Percentiles rank a stretch among this genome's conserved stretches.
phyloP scores from a whole-genome alignment of 176 grass and related monocot genomes.

The Pontederia crassipes region DNA sequence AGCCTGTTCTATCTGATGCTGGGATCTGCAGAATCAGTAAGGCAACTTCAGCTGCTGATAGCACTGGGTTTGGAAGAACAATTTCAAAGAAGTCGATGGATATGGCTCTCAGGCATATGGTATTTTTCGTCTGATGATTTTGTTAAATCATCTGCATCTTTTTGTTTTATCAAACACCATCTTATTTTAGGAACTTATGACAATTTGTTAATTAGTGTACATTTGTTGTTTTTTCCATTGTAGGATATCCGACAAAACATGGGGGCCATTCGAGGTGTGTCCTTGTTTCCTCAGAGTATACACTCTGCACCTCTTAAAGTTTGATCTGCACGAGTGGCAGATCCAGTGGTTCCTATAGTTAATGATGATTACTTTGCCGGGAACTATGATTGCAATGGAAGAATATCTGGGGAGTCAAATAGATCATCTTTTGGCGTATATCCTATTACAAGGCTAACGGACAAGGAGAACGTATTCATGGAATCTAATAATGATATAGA shows the following conservation, averaged over 20 bases:
- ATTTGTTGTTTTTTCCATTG: background rate
- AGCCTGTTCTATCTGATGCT: slow-evolving; percentile 30
- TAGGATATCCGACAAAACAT: slow-evolving; percentile 90
- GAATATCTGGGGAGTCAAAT: slow-evolving; percentile 23
- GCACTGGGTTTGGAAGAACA: slow-evolving; percentile 75
- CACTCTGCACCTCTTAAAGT: slow-evolving; percentile 45
- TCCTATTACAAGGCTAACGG: slow-evolving; percentile 35
- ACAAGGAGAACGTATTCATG: slow-evolving; percentile 40
- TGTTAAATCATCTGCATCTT: too few relatives aligned
- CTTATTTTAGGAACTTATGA: background rate
- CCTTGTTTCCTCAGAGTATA: slow-evolving; percentile 89
- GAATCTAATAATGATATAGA: slow-evolving; percentile 67
- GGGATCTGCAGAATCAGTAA: slow-evolving; percentile 24
- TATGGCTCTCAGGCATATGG: slow-evolving; percentile 97
- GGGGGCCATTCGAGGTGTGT: slow-evolving; percentile 62
- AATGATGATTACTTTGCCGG: slow-evolving; percentile 34
- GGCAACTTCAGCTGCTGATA: slow-evolving; percentile 35
- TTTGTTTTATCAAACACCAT: background rate
- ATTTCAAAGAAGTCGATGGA: slow-evolving; percentile 97
- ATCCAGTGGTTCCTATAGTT: slow-evolving; percentile 31
- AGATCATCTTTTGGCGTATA: slow-evolving; percentile 33
- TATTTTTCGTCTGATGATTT: slow-evolving; percentile 21
- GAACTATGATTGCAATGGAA: slow-evolving; percentile 35
- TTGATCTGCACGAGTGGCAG: slow-evolving; percentile 34
- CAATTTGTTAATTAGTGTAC: background rate